phyloP scores from a whole-genome alignment of 2,329 filamentous ascomycete species.

The Aspergillus pseudoglaucus region DNA sequence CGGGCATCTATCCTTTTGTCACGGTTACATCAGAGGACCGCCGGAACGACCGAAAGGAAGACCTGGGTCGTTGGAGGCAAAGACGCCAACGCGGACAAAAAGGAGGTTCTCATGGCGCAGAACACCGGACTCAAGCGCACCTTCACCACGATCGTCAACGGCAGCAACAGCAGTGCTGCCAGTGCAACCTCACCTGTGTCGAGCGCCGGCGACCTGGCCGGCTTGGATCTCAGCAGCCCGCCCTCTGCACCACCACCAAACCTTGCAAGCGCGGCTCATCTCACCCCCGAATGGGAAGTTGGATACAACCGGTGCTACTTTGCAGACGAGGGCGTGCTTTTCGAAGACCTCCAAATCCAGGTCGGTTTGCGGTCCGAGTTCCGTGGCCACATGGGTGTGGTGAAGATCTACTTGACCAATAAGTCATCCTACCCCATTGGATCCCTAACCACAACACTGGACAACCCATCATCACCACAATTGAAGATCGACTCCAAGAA shows the following conservation, averaged over 20 bases:
- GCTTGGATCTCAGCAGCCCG: constrained; percentile 68
- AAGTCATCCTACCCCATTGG: constrained; percentile 78
- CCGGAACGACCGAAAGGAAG: constrained; percentile 84
- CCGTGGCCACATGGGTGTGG: constrained; percentile 85
- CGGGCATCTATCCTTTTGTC: constrained; percentile 86
- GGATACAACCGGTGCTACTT: constrained; percentile 82
- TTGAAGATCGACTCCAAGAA: constrained; percentile 83
- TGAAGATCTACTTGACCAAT: constrained; percentile 95
- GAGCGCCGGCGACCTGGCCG: constrained; percentile 63
- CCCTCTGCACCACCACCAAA: constrained; percentile 61
- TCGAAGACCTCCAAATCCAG: constrained; percentile 91
- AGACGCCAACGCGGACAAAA: constrained; percentile 76
- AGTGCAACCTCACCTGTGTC: constrained; percentile 29
- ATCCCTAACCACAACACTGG: constrained; percentile 89
- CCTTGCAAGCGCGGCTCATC: constrained; percentile 81
- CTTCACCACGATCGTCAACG: constrained; percentile 57
- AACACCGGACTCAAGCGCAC: constrained; percentile 77
- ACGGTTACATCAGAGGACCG: constrained; percentile 88
- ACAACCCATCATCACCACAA: constrained; percentile 59
- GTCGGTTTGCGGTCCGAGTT: constrained; percentile 91
- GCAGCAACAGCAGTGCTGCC: constrained; percentile 28
- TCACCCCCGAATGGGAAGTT: constrained; percentile 90
- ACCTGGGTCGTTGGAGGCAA: constrained; percentile 98
- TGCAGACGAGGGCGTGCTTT: constrained; percentile 75
- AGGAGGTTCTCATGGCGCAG: constrained; percentile 74